Base-by-base conservation (phyloP, 768 basidiomycete genomes). In the Agaricus subrufescens region DNA sequence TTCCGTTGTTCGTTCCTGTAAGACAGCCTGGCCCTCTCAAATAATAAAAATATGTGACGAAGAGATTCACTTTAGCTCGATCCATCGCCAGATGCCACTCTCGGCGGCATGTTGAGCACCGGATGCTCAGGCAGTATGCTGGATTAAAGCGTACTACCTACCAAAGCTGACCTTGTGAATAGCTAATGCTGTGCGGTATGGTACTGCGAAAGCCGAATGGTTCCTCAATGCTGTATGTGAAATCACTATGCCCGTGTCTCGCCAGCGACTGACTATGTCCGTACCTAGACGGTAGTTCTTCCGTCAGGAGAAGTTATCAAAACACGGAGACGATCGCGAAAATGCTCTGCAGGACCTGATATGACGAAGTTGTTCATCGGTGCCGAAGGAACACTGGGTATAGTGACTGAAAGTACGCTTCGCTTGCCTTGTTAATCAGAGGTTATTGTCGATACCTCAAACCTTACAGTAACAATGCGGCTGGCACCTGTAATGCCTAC, bases 241-340 rank as follows among this genome's bases (percentile, higher is more conserved):
- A 31, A 26, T 34, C 3, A 15, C 10, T 11, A 43, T 25, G n/a
- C n/a, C 15, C 8, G 7, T 9, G 12, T 7, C 27, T 29, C 40
- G 25, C 23, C 37, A 51, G 34, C 31, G 38, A 44, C n/a, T 43
- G 10, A 29, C 52, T n/a, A 51, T 40, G 30, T 53, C n/a, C 42
- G 53, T 12, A 45, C 4, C 26, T 58, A 94, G 87, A 96, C 92
- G 0, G 89, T 94, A 1, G 94, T 97, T 0, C 81, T 96, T 2
- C 91, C 94, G 2, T 85, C 83, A 4, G 94, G 94, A 1, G 83
- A 93, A 65, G 86, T 96, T 11, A 94, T 97, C 66, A 94, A 94
- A 65, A 97, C 94, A 1, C 83, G 93, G 3, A 73, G 78, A 25
- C 76, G 89, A 27, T 78, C 89, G 3, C 75, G 92, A 34, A 96